Percentiles rank a stretch among this genome's conserved stretches.
Conservation (phyloP, 2,329 filamentous ascomycete genomes). For the Albifimbria verrucaria region DNA sequence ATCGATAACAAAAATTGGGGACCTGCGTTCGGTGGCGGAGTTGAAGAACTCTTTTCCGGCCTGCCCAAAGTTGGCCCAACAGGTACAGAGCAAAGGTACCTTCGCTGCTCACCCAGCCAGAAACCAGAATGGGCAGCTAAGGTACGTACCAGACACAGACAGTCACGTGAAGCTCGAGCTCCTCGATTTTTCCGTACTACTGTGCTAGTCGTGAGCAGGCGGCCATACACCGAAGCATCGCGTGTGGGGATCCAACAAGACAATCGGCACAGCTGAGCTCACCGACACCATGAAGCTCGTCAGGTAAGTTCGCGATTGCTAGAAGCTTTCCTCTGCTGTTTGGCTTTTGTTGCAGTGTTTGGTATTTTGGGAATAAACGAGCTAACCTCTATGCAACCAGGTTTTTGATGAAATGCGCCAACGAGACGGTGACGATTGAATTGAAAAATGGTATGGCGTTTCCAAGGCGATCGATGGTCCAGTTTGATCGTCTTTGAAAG, state of each 20-base stretch:
- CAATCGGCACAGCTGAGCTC: background rate
- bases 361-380: conserved; percentile 17
- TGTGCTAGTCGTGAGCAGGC: background rate
- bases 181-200: conserved; percentile 1
- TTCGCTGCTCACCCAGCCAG: background rate
- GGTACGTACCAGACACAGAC: too few relatives aligned
- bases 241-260: background rate
- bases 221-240: background rate
- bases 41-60: background rate
- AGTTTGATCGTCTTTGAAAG: too few relatives aligned
- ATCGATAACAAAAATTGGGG: conserved; percentile 1
- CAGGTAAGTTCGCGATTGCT: conserved; percentile 79
- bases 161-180: conserved; percentile 2
- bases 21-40: background rate
- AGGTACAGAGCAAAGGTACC: too few relatives aligned
- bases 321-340: too few relatives aligned
- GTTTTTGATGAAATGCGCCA: conserved; percentile 99
- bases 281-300: conserved; percentile 85
- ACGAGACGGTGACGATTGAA: conserved; percentile 97
- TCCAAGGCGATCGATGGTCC: too few relatives aligned
- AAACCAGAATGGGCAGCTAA: too few relatives aligned
- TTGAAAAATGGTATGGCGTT: conserved; percentile 81
- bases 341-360: too few relatives aligned
- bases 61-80: too few relatives aligned
- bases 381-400: conserved; percentile 48